Evolutionary conservation across 129 eudicot genomes (phyloP).

Genomic region (Arctium lappa): DNA sequence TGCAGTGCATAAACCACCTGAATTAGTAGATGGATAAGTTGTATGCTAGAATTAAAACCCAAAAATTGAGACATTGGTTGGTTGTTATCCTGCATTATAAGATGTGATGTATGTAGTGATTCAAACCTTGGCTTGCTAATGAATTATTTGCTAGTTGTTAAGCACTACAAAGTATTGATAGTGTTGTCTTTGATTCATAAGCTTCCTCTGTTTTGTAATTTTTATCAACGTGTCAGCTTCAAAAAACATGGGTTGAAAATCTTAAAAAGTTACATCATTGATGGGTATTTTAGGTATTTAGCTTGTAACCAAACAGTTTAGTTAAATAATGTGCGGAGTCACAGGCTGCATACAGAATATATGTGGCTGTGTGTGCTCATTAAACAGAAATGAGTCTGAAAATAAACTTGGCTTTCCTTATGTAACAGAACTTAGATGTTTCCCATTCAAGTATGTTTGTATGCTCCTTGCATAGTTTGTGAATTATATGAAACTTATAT

Average conservation of each 20-base stretch:
- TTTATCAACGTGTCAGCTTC: neutral
- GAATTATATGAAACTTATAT: neutral
- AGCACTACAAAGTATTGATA: neutral
- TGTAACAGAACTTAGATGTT: neutral
- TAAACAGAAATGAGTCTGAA: neutral
- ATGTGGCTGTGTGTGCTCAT: neutral
- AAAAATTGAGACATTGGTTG: neutral
- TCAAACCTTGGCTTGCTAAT: no score
- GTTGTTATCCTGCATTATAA: neutral
- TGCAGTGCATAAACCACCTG: slow-evolving; percentile 3
- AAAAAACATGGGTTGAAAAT: neutral
- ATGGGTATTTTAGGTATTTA: neutral
- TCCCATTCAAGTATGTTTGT: neutral
- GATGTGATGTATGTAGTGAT: neutral
- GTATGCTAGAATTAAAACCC: neutral
- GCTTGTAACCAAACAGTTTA: neutral
- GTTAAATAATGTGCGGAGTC: neutral
- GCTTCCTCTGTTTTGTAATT: neutral
- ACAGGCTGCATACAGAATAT: neutral
- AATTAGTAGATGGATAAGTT: neutral
- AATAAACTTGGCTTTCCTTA: neutral
- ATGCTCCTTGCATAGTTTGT: neutral
- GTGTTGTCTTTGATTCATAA: neutral
- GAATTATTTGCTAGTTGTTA: neutral
- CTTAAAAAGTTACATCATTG: neutral